Conservation (phyloP, 768 basidiomycete species). For the Leccinum truebloodii region DNA sequence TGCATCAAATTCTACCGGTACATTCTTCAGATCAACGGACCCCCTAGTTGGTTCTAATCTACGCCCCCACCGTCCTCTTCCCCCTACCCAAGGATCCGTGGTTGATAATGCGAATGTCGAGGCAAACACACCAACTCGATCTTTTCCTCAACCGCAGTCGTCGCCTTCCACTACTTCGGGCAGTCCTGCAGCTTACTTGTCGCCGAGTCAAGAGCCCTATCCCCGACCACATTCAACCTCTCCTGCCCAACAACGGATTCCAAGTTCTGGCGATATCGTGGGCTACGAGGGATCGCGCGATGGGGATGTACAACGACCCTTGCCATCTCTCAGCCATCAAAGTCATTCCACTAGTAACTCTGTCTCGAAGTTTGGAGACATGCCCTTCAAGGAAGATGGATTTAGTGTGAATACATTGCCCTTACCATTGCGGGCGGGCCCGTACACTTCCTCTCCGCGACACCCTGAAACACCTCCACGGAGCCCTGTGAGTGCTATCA, state of each 20-base stretch:
- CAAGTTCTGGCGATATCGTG: slow-evolving; percentile 17
- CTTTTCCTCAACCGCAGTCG: slow-evolving; percentile 28
- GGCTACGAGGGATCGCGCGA: slow-evolving; percentile 28
- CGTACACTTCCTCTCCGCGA: slow-evolving; percentile 26
- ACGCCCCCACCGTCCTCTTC: slow-evolving; percentile 31
- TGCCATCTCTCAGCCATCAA: slow-evolving; percentile 26
- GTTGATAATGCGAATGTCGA: slow-evolving; percentile 24
- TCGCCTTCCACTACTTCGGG: slow-evolving; percentile 22
- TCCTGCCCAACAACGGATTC: slow-evolving; percentile 35
- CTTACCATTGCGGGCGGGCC: slow-evolving; percentile 29
- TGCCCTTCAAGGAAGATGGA: slow-evolving; percentile 32
- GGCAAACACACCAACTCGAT: slow-evolving; percentile 16
- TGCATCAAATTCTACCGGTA: slow-evolving; percentile 18
- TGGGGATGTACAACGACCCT: slow-evolving; percentile 31
- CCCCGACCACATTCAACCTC: slow-evolving; percentile 64
- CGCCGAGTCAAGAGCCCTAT: slow-evolving; percentile 56
- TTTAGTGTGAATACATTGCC: slow-evolving; percentile 27
- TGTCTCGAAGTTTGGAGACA: slow-evolving; percentile 34
- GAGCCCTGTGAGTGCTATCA: slow-evolving; percentile 59
- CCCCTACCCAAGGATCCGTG: slow-evolving; percentile 28
- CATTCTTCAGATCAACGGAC: slow-evolving; percentile 22
- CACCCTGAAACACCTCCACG: slow-evolving; percentile 56
- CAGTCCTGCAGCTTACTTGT: slow-evolving; percentile 33
- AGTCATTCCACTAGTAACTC: slow-evolving; percentile 30
- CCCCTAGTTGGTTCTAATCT: slow-evolving; percentile 16